Base-by-base conservation (phyloP, 164 flowering plant genomes). In the Chloranthus sessilifolius region DNA sequence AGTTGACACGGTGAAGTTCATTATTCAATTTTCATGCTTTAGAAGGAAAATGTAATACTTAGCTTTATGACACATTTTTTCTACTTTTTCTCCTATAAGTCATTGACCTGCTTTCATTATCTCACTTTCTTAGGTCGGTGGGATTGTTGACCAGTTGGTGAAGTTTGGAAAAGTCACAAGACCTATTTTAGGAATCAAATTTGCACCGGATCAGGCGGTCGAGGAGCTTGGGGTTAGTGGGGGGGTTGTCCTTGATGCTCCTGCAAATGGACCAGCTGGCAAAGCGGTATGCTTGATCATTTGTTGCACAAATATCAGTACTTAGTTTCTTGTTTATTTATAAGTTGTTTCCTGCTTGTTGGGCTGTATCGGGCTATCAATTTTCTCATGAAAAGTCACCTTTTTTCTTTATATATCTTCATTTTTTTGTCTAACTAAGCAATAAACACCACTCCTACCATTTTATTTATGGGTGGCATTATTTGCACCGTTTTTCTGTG, bases 121-220 rank as follows among this genome's bases (percentile, higher is more conserved):
- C 10, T 24, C 3, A 35, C 5, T 30, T 47, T 12, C 64, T 20
- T 65, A 91, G 98, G 98, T 91, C 11, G 33, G 79, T 62, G 92
- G 96, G 49, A 88, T 91, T 56, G 98, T 91, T 51, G 95, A 91
- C 30, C 98, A 91, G 65, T 58, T 91, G 66, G 96, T 88, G 51
- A 74, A 60, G 51, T 91, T 65, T 72, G 98, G 98, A 27, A 91
- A 87, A 61, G 98, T 87, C 35, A 91, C 96, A 2, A 75, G 98
- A 55, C 98, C 98, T 20, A 78, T 91, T 62, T 74, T 91, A 53
- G 98, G 96, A 29, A 91, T 91, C 46, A 91, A 91, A 59, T 88
- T 91, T 68, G 98, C 98, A 42, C 98, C 98, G 16, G 98, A 90
- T 78, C 95, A 88, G 49, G 85, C 98, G 23, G 96, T 88, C 33